These are phyloP conservation scores for Smithsoniella earleae DNA, from an alignment of 163 green algal genomes.

Conservation along the genomic window DNA sequence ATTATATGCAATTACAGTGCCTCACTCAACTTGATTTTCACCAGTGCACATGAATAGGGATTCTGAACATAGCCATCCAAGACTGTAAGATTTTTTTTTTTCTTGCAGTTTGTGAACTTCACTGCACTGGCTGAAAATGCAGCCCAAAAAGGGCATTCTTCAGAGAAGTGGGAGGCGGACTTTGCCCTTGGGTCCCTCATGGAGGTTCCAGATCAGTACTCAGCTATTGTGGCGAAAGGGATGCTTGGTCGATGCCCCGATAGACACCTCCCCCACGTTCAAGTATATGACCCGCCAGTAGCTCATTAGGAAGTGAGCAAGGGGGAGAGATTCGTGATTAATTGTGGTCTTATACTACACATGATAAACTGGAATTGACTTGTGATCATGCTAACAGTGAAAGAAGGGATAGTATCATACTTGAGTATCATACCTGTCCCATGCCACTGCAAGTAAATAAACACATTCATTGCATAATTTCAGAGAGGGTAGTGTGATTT, in stretches of 20 bases:
- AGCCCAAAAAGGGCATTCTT: neutral
- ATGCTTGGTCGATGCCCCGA: neutral
- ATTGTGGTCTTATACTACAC: no score
- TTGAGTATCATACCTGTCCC: no score
- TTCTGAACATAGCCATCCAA: neutral
- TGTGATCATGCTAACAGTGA: no score
- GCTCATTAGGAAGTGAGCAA: no score
- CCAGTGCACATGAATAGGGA: neutral
- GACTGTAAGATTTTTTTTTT: no score
- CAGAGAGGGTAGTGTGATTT: no score
- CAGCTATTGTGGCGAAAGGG: neutral
- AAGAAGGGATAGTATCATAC: no score
- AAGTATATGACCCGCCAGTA: neutral
- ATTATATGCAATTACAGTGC: neutral
- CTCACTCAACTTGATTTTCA: neutral
- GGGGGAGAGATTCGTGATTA: no score
- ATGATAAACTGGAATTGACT: no score
- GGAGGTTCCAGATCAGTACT: constrained; percentile 60
- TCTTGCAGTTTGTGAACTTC: constrained; percentile 52
- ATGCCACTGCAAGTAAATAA: no score
- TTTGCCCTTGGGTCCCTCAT: constrained; percentile 41
- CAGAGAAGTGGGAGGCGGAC: neutral
- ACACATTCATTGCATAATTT: no score
- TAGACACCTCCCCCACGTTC: neutral
- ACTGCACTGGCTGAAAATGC: constrained; percentile 33